These are phyloP conservation scores for Sporothrix schenckii DNA, from an alignment of 2,329 filamentous ascomycete species.

Conservation along the genomic window DNA sequence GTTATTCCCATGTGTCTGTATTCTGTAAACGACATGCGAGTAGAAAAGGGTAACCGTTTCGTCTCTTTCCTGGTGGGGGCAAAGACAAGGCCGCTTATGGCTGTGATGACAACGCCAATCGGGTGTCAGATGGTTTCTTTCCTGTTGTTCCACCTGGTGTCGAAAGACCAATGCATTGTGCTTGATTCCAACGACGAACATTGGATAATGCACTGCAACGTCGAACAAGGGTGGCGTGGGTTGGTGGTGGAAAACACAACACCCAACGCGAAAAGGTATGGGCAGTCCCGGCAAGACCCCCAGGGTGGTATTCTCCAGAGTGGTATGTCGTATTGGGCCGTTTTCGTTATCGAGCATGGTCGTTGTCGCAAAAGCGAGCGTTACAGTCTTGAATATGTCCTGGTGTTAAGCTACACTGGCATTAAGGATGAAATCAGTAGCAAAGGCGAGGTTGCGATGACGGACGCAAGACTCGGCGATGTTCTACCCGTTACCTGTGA, in stretches of 20 bases:
- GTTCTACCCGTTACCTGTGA: no score
- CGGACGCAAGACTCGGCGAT: no score
- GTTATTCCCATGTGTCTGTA: no score
- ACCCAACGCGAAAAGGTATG: not conserved
- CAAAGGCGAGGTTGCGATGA: not conserved
- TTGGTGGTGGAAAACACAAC: not conserved
- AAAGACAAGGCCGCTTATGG: not conserved
- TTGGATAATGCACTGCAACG: constrained; percentile 17
- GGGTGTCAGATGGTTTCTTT: not conserved
- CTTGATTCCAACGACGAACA: constrained; percentile 4
- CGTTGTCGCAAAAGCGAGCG: not conserved
- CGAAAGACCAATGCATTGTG: constrained; percentile 1
- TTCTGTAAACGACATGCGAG: not conserved
- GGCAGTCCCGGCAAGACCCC: not conserved
- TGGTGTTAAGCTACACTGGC: not conserved
- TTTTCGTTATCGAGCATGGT: not conserved
- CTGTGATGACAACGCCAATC: not conserved
- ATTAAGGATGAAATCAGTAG: not conserved
- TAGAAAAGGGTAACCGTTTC: constrained; percentile 17
- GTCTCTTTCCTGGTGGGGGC: not conserved
- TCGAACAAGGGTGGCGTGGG: not conserved
- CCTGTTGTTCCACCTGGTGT: not conserved
- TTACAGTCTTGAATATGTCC: not conserved
- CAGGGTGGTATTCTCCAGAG: constrained; percentile 8
- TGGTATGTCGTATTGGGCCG: no score